phyloP scores from a whole-genome alignment of 768 basidiomycete species.

The Mycena floridula region DNA sequence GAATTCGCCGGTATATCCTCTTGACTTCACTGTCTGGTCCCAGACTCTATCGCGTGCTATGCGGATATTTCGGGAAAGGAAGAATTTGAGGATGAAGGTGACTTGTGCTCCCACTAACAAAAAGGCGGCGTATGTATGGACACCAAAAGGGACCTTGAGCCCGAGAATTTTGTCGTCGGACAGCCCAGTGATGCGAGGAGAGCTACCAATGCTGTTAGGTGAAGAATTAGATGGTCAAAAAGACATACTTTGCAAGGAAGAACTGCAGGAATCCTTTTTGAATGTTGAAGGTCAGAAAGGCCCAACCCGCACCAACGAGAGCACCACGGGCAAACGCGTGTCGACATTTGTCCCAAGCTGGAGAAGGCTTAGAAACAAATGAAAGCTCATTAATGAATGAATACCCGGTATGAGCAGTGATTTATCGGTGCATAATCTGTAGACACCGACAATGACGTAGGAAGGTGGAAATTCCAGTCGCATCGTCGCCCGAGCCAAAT shows the following conservation, averaged over 20 bases:
- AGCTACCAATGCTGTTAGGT: slow-evolving; percentile 27
- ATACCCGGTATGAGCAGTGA: slow-evolving; percentile 54
- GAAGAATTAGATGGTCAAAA: not conserved
- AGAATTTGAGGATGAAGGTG: slow-evolving; percentile 72
- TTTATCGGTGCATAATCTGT: slow-evolving; percentile 73
- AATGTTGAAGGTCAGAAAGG: slow-evolving; percentile 60
- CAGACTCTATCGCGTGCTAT: slow-evolving; percentile 74
- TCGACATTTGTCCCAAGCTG: slow-evolving; percentile 81
- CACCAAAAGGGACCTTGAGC: slow-evolving; percentile 54
- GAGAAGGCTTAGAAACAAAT: no score
- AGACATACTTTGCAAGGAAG: slow-evolving; percentile 58
- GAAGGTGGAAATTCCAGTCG: slow-evolving; percentile 75
- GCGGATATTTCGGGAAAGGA: slow-evolving; percentile 77
- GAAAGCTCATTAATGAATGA: no score
- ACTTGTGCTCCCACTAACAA: slow-evolving; percentile 71
- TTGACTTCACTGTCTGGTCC: slow-evolving; percentile 77
- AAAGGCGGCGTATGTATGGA: slow-evolving; percentile 71
- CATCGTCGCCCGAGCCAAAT: slow-evolving; percentile 45
- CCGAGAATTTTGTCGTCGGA: slow-evolving; percentile 63
- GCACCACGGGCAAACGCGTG: slow-evolving; percentile 71
- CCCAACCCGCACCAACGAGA: slow-evolving; percentile 64
- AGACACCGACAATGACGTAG: slow-evolving; percentile 81
- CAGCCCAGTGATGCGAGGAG: slow-evolving; percentile 57
- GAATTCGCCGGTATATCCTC: slow-evolving; percentile 77
- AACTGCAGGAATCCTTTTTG: slow-evolving; percentile 62